Evolutionary conservation across 257 asterid species (phyloP).

Genomic region (Solanum rostratum): DNA sequence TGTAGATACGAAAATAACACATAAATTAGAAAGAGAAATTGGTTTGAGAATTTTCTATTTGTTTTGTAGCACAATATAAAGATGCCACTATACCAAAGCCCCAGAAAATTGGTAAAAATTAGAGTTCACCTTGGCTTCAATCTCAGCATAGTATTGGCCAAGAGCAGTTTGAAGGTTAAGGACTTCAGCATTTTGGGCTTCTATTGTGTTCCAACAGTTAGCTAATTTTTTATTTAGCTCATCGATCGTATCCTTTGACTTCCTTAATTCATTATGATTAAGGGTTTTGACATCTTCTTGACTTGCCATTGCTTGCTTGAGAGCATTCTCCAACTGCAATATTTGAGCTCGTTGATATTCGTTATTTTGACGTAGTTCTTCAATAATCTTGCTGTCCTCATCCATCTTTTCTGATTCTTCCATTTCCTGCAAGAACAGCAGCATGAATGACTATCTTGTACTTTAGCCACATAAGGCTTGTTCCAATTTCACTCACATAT

Average conservation of each 20-base stretch:
- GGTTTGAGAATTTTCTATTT: not conserved
- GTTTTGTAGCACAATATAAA: not conserved
- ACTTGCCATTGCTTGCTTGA: slow-evolving; percentile 51
- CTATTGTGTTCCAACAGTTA: slow-evolving; percentile 55
- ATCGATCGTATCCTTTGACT: slow-evolving; percentile 57
- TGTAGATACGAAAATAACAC: not conserved
- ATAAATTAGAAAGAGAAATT: not conserved
- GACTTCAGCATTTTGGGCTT: slow-evolving; percentile 79
- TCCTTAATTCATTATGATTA: slow-evolving; percentile 45
- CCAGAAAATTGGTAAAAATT: not conserved
- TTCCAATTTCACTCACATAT: not conserved
- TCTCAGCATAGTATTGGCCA: slow-evolving; percentile 98
- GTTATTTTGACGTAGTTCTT: slow-evolving; percentile 65
- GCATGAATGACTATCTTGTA: not conserved
- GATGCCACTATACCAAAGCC: not conserved
- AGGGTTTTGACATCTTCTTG: slow-evolving; percentile 61
- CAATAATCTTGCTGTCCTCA: slow-evolving; percentile 84
- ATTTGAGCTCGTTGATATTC: slow-evolving; percentile 69
- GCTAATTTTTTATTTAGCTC: slow-evolving; percentile 68
- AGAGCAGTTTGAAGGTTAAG: slow-evolving; percentile 97
- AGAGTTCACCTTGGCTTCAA: slow-evolving; percentile 76
- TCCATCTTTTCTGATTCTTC: slow-evolving; percentile 99
- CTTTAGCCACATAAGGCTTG: not conserved
- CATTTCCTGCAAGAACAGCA: slow-evolving; percentile 52
- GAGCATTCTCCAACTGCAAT: slow-evolving; percentile 63